Evolutionary conservation across 1,284 basidiomycete species (phyloP), one percentile per base, ranked within the genome.

Genomic region (Moesziomyces sp.): DNA sequence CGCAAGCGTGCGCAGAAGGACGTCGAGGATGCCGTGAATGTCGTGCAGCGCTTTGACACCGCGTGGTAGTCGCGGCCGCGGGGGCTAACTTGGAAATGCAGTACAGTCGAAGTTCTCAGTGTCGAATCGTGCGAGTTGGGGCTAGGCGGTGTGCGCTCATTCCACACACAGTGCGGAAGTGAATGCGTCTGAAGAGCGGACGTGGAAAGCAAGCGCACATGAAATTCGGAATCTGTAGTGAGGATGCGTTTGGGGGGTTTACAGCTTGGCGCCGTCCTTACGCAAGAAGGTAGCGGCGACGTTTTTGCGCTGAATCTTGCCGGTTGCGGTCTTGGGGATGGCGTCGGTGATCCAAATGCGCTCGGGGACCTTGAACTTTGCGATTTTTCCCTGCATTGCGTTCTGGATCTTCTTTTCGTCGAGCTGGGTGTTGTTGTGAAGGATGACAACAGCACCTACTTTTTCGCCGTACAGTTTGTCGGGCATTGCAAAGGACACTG

Each of bases 1-100:
- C 87, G 96, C 16, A 81, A 81, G 54, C 67, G 79, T 16, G 79
- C 76, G 6, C 79, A 81, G 46, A 79, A 78, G 68, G 79, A 81
- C 49, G 77, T 73, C 16, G 79, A 81, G 52, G 79, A 81, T 43
- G 76, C 76, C 1, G 72, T 66, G 6, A 45, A 66, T 3, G 76
- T 78, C 9, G 58, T 81, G 24, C 72, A 81, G 54, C 68, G 79
- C 5, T 81, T 81, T 48, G 77, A 81, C 58, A 69, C 64, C 1
- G 51, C 63, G 0, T 78, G 76, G 76, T 80, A 21, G 21, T 21
- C 21, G 21, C 21, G 21, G 21, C 21, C 21, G 21, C 21, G 21
- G 21, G 21, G 21, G 21, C 21, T 21, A 21, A 21, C 21, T 21
- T 21, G 21, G 21, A 21, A 21, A 21, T 21, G 21, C 21, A 21